Evolutionary conservation across 805 yeast genomes (phyloP), one percentile per base, ranked within the genome.

Genomic region (Myxozyma monticola): DNA sequence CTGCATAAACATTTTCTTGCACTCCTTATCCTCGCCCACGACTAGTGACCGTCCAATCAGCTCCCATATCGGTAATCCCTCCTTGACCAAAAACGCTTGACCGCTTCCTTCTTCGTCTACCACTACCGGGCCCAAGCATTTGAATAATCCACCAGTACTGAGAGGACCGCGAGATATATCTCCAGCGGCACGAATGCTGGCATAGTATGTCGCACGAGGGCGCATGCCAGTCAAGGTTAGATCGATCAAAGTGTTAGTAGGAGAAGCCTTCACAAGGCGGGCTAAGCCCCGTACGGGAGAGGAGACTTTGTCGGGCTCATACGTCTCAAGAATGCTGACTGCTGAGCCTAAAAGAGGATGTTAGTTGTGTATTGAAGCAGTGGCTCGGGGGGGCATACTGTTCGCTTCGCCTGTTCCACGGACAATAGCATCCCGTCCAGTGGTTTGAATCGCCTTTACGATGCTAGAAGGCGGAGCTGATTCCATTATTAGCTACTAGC

Each of bases 331-430:
- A 41, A 90, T 90, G 58, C 93, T 81, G 28, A 90, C 98, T 0
- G 96, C 96, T 0, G 97, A 96, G 47, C 54, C 57, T 52, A 14
- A n/a, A 8, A 6, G 17, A 21, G 6, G 10, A 8, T 29, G 31
- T 37, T 41, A 35, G 31, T 5, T 25, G 34, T 15, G 29, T 17
- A 4, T 2, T 9, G 37, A 43, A 14, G 6, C 3, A 22, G 17
- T 1, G 18, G 12, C 4, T 4, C 12, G 15, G 18, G 3, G 34
- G 12, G 7, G 20, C 54, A 5, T 52, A 45, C 60, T 54, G 65
- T 90, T 84, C 15, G 95, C 84, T 49, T 73, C 76, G 2, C 97
- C 97, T 0, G 96, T 81, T 5, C 98, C 98, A 52, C 98, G 75
- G 21, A 91, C 84, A 57, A 91, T 87, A 2, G 96, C 96, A 63